These are phyloP conservation scores for Phytophthora tentaculata DNA, from an alignment of 352 stramenopile species.

Conservation along the genomic window DNA sequence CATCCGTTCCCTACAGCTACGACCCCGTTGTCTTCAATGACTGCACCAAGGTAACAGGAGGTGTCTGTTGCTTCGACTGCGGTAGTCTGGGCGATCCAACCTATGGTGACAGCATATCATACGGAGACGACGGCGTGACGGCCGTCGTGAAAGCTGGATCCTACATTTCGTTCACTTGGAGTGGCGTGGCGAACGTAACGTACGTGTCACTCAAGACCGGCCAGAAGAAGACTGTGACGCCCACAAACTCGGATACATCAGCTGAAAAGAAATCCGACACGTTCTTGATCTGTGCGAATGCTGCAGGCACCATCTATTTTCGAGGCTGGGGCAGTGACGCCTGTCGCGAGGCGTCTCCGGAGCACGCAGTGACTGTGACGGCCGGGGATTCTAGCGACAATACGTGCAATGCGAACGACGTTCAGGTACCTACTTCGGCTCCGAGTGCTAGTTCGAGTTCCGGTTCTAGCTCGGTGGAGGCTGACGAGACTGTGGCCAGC, in stretches of 20 bases:
- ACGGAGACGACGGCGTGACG: conserved; percentile 53
- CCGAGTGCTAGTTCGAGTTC: conserved; percentile 13
- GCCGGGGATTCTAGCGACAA: conserved; percentile 31
- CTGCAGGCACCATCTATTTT: conserved; percentile 59
- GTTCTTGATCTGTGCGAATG: conserved; percentile 68
- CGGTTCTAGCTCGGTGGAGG: conserved; percentile 17
- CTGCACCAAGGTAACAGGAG: conserved; percentile 48
- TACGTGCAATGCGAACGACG: conserved; percentile 32
- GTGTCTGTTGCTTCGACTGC: conserved; percentile 80
- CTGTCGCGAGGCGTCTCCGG: conserved; percentile 55
- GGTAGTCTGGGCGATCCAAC: conserved; percentile 41
- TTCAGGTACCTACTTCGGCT: conserved; percentile 12
- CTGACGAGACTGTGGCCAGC: conserved; percentile 37
- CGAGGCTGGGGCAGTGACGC: conserved; percentile 63
- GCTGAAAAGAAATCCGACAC: conserved; percentile 44
- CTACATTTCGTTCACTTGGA: conserved; percentile 65
- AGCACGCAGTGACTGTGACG: conserved; percentile 54
- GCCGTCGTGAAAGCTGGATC: conserved; percentile 53
- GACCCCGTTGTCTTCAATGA: conserved; percentile 67
- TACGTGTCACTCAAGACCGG: conserved; percentile 62
- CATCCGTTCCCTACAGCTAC: conserved; percentile 62
- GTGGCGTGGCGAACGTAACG: conserved; percentile 58
- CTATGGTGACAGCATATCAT: conserved; percentile 42
- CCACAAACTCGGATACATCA: conserved; percentile 38
- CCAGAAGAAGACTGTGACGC: conserved; percentile 75